phyloP scores from a whole-genome alignment of 495 filamentous ascomycete species.

The Lichina pygmaea region DNA sequence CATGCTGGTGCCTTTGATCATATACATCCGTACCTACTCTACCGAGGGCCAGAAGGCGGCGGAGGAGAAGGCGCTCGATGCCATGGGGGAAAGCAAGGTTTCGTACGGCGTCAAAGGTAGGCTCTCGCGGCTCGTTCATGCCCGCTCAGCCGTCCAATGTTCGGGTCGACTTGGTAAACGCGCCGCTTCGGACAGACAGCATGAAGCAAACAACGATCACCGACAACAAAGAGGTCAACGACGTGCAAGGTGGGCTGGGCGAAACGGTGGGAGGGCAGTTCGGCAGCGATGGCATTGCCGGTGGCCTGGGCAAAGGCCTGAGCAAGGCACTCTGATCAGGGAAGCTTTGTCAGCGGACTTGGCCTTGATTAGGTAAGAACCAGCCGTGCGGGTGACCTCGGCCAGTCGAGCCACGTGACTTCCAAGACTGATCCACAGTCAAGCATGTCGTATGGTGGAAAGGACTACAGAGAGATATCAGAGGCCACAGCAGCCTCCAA shows the following conservation, averaged over 20 bases:
- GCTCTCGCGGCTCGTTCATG: not conserved
- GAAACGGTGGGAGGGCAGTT: not conserved
- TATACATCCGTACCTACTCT: not conserved
- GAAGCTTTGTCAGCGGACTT: no score
- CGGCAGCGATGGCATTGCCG: not conserved
- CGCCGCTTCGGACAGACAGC: not conserved
- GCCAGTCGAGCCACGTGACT: no score
- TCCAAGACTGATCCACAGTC: no score
- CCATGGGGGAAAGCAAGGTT: not conserved
- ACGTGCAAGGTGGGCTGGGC: not conserved
- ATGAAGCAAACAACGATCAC: not conserved
- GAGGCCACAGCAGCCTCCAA: no score
- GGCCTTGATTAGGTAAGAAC: no score
- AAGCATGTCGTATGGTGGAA: no score
- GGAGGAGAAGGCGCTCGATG: not conserved
- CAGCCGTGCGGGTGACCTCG: no score
- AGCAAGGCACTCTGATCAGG: not conserved
- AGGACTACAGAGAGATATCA: no score
- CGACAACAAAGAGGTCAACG: not conserved
- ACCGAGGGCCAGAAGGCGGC: not conserved
- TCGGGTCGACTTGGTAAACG: not conserved
- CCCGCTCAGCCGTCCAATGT: not conserved
- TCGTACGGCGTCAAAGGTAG: not conserved
- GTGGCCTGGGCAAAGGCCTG: not conserved
- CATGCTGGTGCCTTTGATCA: not conserved